Percentiles rank a stretch among this genome's conserved stretches.
These are phyloP conservation scores for Gautieria morchelliformis DNA, from an alignment of 768 basidiomycete species.

Conservation along the genomic window DNA sequence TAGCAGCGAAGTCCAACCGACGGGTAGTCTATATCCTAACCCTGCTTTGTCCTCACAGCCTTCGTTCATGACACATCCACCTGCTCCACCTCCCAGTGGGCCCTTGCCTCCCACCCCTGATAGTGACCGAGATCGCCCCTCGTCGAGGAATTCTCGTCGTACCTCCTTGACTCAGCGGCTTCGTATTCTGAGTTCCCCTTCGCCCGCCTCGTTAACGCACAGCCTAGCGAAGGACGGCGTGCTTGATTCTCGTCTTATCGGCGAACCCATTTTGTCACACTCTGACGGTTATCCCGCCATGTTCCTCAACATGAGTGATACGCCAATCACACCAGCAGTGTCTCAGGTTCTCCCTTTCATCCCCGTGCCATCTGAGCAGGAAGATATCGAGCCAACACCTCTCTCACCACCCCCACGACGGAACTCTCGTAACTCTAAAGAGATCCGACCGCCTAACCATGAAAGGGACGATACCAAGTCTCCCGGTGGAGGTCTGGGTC, in stretches of 20 bases:
- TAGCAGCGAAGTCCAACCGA: slow-evolving; percentile 14
- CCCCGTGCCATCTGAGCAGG: slow-evolving; percentile 39
- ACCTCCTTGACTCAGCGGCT: slow-evolving; percentile 52
- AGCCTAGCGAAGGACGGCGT: slow-evolving; percentile 46
- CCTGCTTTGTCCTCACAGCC: slow-evolving; percentile 37
- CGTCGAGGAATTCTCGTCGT: slow-evolving; percentile 17
- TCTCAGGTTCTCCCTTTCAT: slow-evolving; percentile 30
- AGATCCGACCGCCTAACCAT: background rate
- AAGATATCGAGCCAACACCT: slow-evolving; percentile 5
- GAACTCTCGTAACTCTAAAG: slow-evolving; percentile 7
- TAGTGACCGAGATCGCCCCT: slow-evolving; percentile 14
- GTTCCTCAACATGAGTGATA: slow-evolving; percentile 44
- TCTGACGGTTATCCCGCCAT: slow-evolving; percentile 14
- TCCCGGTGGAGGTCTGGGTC: background rate
- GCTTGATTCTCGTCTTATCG: slow-evolving; percentile 38
- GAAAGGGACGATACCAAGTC: background rate
- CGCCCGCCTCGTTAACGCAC: slow-evolving; percentile 30
- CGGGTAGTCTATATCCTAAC: slow-evolving; percentile 28
- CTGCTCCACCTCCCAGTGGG: slow-evolving; percentile 34
- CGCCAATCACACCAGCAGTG: slow-evolving; percentile 33
- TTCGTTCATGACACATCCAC: slow-evolving; percentile 20
- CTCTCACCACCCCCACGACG: slow-evolving; percentile 13
- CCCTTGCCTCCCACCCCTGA: slow-evolving; percentile 29
- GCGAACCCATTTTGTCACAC: slow-evolving; percentile 45
- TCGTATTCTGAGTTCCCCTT: slow-evolving; percentile 57